A percentile compares a stretch with the other conserved stretches of the same genome.
Evolutionary conservation across 2,329 filamentous ascomycete species (phyloP).

Genomic region (Curvularia sp.): DNA sequence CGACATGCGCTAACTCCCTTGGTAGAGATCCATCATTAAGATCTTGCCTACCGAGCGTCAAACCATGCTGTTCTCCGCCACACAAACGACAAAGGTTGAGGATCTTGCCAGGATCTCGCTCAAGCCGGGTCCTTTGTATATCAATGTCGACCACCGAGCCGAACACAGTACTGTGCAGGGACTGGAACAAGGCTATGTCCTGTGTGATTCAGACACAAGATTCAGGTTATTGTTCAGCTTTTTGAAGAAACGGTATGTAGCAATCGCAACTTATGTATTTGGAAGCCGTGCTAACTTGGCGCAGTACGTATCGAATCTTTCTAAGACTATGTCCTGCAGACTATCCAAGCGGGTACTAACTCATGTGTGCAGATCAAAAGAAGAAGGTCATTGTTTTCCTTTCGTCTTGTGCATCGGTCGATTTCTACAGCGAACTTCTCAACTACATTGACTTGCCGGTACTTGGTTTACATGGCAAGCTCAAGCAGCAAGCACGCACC

Average conservation of each 20-base stretch:
- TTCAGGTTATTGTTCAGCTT: constrained; percentile 95
- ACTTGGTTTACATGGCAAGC: constrained; percentile 84
- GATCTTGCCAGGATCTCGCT: constrained; percentile 94
- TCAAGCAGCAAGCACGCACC: constrained; percentile 99
- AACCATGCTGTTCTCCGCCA: constrained; percentile 98
- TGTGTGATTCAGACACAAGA: constrained; percentile 91
- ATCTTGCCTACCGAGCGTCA: constrained; percentile 81
- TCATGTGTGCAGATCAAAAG: constrained; percentile 66
- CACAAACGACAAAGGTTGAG: constrained; percentile 98
- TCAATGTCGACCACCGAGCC: constrained; percentile 92
- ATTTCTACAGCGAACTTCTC: constrained; percentile 91
- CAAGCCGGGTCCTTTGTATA: constrained; percentile 87
- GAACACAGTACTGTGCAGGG: constrained; percentile 92
- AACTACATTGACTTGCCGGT: constrained; percentile 97
- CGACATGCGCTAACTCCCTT: not conserved
- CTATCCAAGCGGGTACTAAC: not conserved
- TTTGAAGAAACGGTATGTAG: constrained; percentile 71
- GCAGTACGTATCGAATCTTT: not conserved
- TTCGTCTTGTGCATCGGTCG: constrained; percentile 84
- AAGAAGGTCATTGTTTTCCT: constrained; percentile 99
- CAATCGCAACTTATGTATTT: not conserved
- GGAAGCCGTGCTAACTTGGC: not conserved
- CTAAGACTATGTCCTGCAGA: not conserved
- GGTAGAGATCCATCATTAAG: constrained; percentile 81
- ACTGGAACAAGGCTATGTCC: constrained; percentile 92